These are phyloP conservation scores for Termitomyces sp. DNA, from an alignment of 768 basidiomycete species.

Conservation along the genomic window DNA sequence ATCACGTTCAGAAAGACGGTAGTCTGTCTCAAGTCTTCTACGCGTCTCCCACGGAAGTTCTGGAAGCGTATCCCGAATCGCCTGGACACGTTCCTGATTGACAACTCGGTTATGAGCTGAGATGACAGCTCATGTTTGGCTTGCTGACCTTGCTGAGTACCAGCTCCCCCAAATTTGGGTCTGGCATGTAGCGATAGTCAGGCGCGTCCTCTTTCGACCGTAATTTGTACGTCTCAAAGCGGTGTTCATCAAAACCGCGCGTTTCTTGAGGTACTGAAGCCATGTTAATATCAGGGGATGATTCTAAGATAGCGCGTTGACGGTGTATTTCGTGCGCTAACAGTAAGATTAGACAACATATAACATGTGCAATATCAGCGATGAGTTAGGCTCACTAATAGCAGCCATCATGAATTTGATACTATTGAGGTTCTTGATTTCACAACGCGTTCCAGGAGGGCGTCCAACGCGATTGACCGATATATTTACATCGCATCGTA, in stretches of 20 bases:
- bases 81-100: conserved; percentile 56
- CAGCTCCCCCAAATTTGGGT: conserved; percentile 84
- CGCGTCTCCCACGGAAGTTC: conserved; percentile 69
- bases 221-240: conserved; percentile 74
- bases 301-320: conserved; percentile 56
- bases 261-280: conserved; percentile 74
- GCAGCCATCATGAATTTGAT: conserved; percentile 80
- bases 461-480: conserved; percentile 71
- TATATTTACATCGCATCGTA: conserved; percentile 94
- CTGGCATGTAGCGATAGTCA: conserved; percentile 98
- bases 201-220: conserved; percentile 91
- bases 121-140: not conserved
- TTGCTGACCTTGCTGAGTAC: conserved; percentile 43
- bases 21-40: conserved; percentile 44
- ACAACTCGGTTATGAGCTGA: not conserved
- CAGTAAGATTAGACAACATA: not conserved
- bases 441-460: conserved; percentile 77
- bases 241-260: conserved; percentile 81
- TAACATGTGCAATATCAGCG: not conserved
- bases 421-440: conserved; percentile 96
- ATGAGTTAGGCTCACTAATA: conserved; percentile 52
- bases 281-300: conserved; percentile 23
- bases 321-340: conserved; percentile 78
- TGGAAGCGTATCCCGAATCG: conserved; percentile 53
- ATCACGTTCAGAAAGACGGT: conserved; percentile 54